phyloP scores from a whole-genome alignment of 1,284 basidiomycete genomes.

The Cutaneotrichosporon sp. region DNA sequence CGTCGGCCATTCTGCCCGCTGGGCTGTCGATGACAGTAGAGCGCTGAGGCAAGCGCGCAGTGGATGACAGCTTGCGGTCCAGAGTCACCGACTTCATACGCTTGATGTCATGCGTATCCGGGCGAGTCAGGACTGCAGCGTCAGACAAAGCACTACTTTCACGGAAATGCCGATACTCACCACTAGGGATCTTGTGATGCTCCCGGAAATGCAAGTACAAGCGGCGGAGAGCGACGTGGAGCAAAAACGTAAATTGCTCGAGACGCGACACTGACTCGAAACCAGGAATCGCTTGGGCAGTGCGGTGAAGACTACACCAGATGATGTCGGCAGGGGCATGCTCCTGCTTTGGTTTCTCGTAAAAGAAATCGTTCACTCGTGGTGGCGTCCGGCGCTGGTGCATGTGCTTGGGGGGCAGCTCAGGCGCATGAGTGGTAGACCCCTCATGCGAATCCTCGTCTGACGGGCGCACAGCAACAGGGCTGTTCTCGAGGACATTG shows the following conservation, averaged over 20 bases:
- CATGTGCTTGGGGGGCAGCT: not conserved
- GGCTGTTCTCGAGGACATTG: constrained; percentile 11
- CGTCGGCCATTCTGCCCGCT: constrained; percentile 77
- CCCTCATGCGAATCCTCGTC: constrained; percentile 28
- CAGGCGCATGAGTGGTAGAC: constrained; percentile 39
- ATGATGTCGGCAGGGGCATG: constrained; percentile 47
- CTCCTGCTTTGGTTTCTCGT: constrained; percentile 53
- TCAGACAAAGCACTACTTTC: not conserved
- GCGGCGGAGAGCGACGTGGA: constrained; percentile 90
- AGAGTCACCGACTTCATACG: constrained; percentile 86
- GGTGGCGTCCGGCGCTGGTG: constrained; percentile 54
- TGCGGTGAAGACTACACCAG: constrained; percentile 73
- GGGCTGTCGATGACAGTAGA: constrained; percentile 95
- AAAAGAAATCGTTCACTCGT: constrained; percentile 69
- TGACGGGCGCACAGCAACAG: not conserved
- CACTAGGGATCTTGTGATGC: constrained; percentile 73
- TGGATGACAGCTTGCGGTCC: constrained; percentile 84
- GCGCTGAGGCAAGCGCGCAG: constrained; percentile 82
- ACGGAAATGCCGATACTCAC: constrained; percentile 24
- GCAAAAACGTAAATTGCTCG: constrained; percentile 95
- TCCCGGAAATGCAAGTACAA: constrained; percentile 87
- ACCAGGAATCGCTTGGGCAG: constrained; percentile 61
- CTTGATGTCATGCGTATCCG: constrained; percentile 73
- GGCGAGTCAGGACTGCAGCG: constrained; percentile 18
- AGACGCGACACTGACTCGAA: constrained; percentile 89